Conservation (phyloP, 352 stramenopile genomes). For the Pythium coloratum region DNA sequence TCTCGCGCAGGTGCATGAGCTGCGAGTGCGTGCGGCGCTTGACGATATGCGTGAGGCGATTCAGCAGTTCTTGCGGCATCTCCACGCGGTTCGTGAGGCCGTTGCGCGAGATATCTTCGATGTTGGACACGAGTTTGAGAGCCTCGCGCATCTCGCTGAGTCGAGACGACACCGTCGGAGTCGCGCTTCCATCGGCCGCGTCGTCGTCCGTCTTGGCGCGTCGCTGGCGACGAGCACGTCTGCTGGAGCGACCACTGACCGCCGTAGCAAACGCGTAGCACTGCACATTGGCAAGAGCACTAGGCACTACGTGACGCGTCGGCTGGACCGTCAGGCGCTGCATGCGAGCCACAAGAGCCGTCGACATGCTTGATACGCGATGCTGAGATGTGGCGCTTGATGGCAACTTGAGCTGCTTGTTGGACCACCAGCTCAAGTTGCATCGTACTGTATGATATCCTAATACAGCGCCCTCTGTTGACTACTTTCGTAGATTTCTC, state of each 20-base stretch:
- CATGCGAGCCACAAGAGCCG: conserved; percentile 8
- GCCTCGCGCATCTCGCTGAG: conserved; percentile 39
- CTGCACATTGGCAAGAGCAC: not conserved
- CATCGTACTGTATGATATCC: conserved; percentile 12
- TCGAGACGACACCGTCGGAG: conserved; percentile 22
- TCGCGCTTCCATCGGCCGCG: not conserved
- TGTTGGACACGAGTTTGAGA: conserved; percentile 51
- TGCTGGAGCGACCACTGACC: conserved; percentile 20
- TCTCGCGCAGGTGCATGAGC: conserved; percentile 64
- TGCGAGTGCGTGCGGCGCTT: conserved; percentile 78
- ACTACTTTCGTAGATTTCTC: not conserved
- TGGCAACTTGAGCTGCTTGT: not conserved
- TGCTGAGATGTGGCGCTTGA: conserved; percentile 18
- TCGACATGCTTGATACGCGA: not conserved
- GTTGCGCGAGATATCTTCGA: conserved; percentile 64
- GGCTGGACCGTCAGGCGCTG: conserved; percentile 13
- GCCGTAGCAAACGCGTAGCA: conserved; percentile 20
- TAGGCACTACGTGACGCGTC: not conserved
- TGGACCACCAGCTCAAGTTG: conserved; percentile 28
- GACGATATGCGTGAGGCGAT: conserved; percentile 57
- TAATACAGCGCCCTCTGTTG: conserved; percentile 13
- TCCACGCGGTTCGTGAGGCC: conserved; percentile 65
- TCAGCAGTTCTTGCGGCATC: conserved; percentile 67
- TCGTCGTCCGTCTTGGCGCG: conserved; percentile 28
- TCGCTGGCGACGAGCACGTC: conserved; percentile 48